These are phyloP conservation scores for Fragaria ananassa DNA, from an alignment of 306 rosid genomes.

Conservation along the genomic window DNA sequence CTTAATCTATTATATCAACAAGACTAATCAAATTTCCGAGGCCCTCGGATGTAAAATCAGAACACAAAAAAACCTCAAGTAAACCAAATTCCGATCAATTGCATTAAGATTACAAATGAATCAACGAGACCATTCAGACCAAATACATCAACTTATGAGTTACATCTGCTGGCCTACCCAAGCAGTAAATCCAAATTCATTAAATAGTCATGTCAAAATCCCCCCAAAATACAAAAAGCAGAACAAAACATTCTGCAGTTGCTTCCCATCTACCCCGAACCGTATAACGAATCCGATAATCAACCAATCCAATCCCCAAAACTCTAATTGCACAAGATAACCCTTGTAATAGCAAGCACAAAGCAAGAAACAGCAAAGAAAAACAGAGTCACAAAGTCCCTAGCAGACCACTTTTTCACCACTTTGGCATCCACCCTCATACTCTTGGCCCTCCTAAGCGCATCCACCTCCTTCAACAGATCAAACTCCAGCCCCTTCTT, in stretches of 20 bases:
- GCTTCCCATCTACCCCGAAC: not conserved
- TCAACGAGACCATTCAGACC: not conserved
- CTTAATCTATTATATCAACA: not conserved
- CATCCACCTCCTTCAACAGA: constrained; percentile 90
- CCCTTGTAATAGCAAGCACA: constrained; percentile 63
- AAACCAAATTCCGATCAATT: not conserved
- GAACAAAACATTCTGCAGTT: constrained; percentile 74
- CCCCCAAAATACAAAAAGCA: constrained; percentile 43
- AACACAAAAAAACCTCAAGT: not conserved
- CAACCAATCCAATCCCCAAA: not conserved
- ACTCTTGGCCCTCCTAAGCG: constrained; percentile 86
- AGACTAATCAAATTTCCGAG: not conserved
- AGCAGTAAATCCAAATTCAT: not conserved
- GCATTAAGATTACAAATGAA: not conserved
- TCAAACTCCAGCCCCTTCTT: constrained; percentile 88
- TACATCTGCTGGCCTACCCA: not conserved
- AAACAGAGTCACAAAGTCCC: constrained; percentile 70
- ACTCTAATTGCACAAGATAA: constrained; percentile 59
- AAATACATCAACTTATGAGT: not conserved
- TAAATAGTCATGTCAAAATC: not conserved
- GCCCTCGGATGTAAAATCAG: not conserved
- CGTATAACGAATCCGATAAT: not conserved
- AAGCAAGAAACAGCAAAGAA: constrained; percentile 68
- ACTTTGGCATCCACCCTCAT: constrained; percentile 60
- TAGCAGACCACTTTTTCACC: constrained; percentile 77